These are phyloP conservation scores for Drechslerella stenobrocha DNA, from an alignment of 2,329 filamentous ascomycete genomes.

Conservation along the genomic window DNA sequence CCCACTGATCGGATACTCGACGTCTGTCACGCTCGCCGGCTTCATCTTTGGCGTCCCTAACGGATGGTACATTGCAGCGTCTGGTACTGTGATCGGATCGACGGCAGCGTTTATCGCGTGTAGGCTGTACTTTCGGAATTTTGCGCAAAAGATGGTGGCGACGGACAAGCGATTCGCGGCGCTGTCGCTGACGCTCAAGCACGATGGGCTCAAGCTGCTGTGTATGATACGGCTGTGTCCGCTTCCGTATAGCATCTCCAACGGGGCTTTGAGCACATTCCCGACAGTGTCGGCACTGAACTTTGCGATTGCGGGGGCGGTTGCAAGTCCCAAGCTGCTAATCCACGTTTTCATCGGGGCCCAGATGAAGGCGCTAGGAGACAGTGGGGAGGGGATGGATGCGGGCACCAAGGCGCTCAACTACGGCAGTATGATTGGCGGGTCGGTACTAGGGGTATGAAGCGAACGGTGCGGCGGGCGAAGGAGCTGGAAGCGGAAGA, in stretches of 20 bases:
- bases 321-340: conserved; percentile 82
- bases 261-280: conserved; percentile 91
- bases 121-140: conserved; percentile 73
- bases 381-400: conserved; percentile 78
- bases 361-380: conserved; percentile 78
- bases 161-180: conserved; percentile 85
- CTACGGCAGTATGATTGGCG: conserved; percentile 74
- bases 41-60: conserved; percentile 73
- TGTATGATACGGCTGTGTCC: conserved; percentile 92
- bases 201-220: conserved; percentile 84
- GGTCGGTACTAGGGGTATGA: conserved; percentile 65
- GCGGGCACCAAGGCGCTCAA: conserved; percentile 76
- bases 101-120: conserved; percentile 78
- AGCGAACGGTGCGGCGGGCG: conserved; percentile 50
- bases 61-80: conserved; percentile 79
- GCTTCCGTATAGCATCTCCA: conserved; percentile 87
- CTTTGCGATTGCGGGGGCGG: conserved; percentile 79
- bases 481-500: conserved; percentile 51
- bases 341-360: conserved; percentile 91
- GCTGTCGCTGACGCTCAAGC: conserved; percentile 80
- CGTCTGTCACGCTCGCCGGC: conserved; percentile 69
- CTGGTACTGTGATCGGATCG: conserved; percentile 76
- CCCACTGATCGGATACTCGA: conserved; percentile 83
- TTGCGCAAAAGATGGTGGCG: conserved; percentile 79
- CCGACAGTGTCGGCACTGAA: conserved; percentile 76